Conservation (phyloP, 148 eudicot species). For the Polygonum maritimum region DNA sequence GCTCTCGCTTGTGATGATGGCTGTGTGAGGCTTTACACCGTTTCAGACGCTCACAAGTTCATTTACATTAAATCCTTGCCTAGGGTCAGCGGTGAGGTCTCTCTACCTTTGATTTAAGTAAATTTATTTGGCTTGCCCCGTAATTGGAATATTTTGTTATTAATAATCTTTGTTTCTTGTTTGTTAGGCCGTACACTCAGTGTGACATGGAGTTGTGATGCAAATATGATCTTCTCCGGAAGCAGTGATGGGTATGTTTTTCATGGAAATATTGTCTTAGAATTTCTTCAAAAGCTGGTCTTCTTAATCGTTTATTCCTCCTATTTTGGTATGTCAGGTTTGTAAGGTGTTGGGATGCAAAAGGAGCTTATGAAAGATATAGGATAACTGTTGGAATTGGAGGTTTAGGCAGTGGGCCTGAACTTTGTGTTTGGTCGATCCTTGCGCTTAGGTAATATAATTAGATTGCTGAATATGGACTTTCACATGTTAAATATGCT, state of each 20-base stretch:
- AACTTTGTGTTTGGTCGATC: slow-evolving; percentile 86
- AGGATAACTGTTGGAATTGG: slow-evolving; percentile 89
- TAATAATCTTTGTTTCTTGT: not conserved
- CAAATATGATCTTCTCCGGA: slow-evolving; percentile 61
- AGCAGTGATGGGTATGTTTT: slow-evolving; percentile 83
- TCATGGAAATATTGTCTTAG: not conserved
- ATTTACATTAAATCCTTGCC: slow-evolving; percentile 55
- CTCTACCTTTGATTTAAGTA: slow-evolving; percentile 10
- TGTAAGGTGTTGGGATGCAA: slow-evolving; percentile 81
- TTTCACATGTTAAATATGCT: not conserved
- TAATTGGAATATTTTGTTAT: not conserved
- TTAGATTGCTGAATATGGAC: not conserved
- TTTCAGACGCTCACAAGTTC: slow-evolving; percentile 45
- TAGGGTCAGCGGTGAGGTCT: slow-evolving; percentile 90
- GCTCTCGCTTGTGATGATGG: slow-evolving; percentile 98
- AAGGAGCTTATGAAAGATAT: slow-evolving; percentile 46
- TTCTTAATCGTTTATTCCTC: not conserved
- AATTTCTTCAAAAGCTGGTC: not conserved
- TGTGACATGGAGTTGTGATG: slow-evolving; percentile 83
- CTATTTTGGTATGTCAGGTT: slow-evolving; percentile 39
- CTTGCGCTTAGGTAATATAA: slow-evolving; percentile 63
- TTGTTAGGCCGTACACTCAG: slow-evolving; percentile 58
- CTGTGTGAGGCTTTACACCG: slow-evolving; percentile 57
- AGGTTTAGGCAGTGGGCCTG: slow-evolving; percentile 61
- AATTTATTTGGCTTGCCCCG: not conserved